phyloP scores from a whole-genome alignment of 257 asterid species.

The Penstemon barbatus region DNA sequence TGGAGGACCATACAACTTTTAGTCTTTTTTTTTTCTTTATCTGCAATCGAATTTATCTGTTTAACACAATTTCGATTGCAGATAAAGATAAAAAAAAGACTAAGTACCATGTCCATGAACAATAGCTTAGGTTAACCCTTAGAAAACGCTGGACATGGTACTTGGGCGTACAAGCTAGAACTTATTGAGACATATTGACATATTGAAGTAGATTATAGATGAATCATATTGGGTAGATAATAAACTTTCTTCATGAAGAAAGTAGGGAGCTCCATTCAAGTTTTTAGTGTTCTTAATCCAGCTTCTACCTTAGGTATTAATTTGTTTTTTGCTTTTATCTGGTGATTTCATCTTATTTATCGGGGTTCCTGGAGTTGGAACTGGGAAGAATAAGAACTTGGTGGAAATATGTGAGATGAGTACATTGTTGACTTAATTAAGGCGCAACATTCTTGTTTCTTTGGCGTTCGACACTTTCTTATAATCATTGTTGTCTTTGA shows the following conservation, averaged over 20 bases:
- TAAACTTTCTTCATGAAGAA: not conserved
- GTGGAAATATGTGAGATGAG: constrained; percentile 13
- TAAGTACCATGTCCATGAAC: too few species aligned
- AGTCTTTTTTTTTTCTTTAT: too few species aligned
- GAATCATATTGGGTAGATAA: not conserved
- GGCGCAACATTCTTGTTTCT: constrained; percentile 1
- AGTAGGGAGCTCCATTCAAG: not conserved
- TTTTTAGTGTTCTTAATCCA: not conserved
- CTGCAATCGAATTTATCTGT: too few species aligned
- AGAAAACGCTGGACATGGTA: not conserved
- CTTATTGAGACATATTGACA: not conserved
- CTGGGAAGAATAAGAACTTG: constrained; percentile 7
- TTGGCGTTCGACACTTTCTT: constrained; percentile 19
- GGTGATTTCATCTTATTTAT: constrained; percentile 1
- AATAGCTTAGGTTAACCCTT: too few species aligned
- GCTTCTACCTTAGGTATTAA: not conserved
- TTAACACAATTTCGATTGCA: too few species aligned
- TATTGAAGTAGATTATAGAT: not conserved
- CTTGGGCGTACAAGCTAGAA: not conserved
- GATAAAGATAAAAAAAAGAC: too few species aligned
- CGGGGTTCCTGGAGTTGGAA: constrained; percentile 13
- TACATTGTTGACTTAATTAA: constrained; percentile 20
- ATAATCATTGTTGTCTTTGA: constrained; percentile 29
- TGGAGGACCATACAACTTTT: too few species aligned
- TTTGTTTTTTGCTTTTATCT: not conserved